Evolutionary conservation across 176 grass and related monocot genomes (phyloP).

Genomic region (Neostapfia colusana): DNA sequence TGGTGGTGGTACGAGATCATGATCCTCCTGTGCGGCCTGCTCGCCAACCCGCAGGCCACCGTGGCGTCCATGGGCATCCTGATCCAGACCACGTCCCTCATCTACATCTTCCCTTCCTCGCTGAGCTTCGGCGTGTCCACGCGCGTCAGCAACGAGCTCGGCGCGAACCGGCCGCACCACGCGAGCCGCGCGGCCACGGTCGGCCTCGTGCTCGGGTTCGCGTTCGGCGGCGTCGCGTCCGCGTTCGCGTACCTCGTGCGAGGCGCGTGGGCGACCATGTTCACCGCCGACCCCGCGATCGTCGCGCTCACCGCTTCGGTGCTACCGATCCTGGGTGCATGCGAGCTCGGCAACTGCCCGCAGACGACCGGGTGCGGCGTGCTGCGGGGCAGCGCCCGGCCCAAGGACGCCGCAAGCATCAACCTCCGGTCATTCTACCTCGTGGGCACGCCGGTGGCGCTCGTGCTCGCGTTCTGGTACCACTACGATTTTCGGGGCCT

Average conservation of each 20-base stretch:
- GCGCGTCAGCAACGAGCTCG: conserved; percentile 90
- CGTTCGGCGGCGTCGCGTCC: conserved; percentile 56
- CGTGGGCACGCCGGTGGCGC: conserved; percentile 72
- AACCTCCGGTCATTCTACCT: conserved; percentile 87
- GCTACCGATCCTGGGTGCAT: conserved; percentile 66
- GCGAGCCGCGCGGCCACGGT: conserved; percentile 54
- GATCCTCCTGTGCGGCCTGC: conserved; percentile 89
- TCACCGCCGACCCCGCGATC: conserved; percentile 71
- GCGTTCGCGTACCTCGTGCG: conserved; percentile 62
- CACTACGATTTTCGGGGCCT: conserved; percentile 69
- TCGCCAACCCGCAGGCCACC: conserved; percentile 69
- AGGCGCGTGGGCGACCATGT: conserved; percentile 64
- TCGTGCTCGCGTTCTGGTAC: conserved; percentile 70
- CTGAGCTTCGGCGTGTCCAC: conserved; percentile 85
- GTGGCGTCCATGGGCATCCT: conserved; percentile 92
- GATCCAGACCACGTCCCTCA: conserved; percentile 90
- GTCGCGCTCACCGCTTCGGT: conserved; percentile 70
- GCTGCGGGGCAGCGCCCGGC: conserved; percentile 74
- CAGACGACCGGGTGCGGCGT: conserved; percentile 80
- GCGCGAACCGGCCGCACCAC: conserved; percentile 58
- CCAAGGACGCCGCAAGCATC: conserved; percentile 71
- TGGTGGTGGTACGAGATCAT: conserved; percentile 99
- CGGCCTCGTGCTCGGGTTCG: conserved; percentile 65
- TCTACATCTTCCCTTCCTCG: conserved; percentile 97
- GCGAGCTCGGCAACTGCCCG: conserved; percentile 87